Evolutionary conservation across 2,329 filamentous ascomycete species (phyloP), one percentile per base, ranked within the genome.

Genomic region (Knufia fluminis): DNA sequence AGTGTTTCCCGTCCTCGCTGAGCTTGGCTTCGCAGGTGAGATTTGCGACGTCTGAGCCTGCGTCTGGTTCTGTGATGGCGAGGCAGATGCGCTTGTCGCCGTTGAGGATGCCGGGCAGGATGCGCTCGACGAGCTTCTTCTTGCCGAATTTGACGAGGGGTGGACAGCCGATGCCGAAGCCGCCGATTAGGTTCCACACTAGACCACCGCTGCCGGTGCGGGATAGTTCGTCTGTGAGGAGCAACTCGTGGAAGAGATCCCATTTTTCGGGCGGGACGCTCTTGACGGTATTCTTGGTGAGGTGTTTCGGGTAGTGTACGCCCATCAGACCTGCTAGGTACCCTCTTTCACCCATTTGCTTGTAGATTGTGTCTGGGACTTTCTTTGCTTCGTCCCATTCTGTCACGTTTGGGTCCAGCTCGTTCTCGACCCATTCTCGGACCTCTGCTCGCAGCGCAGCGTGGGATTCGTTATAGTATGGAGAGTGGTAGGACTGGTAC

Each of bases 241-340:
- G 77, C 79, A 97, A 78, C 76, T 98, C 92, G 71, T 98, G 92
- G 82, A 97, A 98, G 39, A 94, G 79, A 71, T 98, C 92, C 91
- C 91, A 98, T 66, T 92, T 83, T 71, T 96, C 88, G 0, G 86
- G 74, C 0, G 84, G 69, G 10, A 98, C 92, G 43, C 81, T 84
- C 70, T 85, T 80, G 60, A 96, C 79, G 4, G 76, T 72, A 63
- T 83, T 78, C 36, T 82, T 73, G 19, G 81, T 82, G 63, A 91
- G 83, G 59, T 94, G 72, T 52, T 76, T 78, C 12, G 87, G 89
- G 71, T 86, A 97, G 46, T 68, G 64, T 54, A 87, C 78, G 57
- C 91, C 92, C 56, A 98, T 75, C 51, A 97, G 75, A 59, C 92
- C 92, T n/a, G 89, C 71, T 16, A 98, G 79, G 66, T 96, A 98